Conservation (phyloP, 169 alveolate genomes). For the Plasmodium cynomolgi region DNA sequence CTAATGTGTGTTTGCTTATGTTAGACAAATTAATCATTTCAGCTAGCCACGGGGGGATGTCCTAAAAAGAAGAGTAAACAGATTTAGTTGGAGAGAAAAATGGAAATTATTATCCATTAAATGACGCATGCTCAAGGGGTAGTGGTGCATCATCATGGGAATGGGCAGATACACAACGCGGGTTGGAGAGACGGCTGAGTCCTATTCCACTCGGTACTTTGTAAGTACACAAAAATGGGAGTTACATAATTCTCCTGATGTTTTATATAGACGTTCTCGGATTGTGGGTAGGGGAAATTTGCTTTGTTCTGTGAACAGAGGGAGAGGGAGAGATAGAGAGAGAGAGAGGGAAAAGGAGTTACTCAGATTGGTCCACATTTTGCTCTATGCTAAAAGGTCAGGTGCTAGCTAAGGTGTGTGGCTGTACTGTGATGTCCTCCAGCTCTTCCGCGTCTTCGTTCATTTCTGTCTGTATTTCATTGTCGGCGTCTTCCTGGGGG, state of each 20-base stretch:
- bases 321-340: too few relatives aligned
- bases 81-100: not conserved
- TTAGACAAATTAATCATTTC: constrained; percentile 43
- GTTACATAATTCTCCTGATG: constrained; percentile 38
- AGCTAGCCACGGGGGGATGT: constrained; percentile 62
- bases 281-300: constrained; percentile 2
- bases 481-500: not conserved
- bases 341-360: not conserved
- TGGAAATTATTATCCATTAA: not conserved
- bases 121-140: not conserved
- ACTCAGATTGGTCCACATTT: not conserved
- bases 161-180: not conserved
- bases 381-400: not conserved
- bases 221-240: not conserved
- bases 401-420: constrained; percentile 2
- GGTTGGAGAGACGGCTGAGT: not conserved
- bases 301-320: constrained; percentile 24
- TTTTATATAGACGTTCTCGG: constrained; percentile 11
- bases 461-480: constrained; percentile 24
- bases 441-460: constrained; percentile 39
- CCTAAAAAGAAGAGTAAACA: constrained; percentile 8
- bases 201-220: not conserved
- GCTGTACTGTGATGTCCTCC: constrained; percentile 27
- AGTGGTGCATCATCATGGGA: not conserved
- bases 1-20: constrained; percentile 54